Evolutionary conservation across 2,329 filamentous ascomycete genomes (phyloP).

Genomic region (Ophiocordyceps camponoti-rufipedis): DNA sequence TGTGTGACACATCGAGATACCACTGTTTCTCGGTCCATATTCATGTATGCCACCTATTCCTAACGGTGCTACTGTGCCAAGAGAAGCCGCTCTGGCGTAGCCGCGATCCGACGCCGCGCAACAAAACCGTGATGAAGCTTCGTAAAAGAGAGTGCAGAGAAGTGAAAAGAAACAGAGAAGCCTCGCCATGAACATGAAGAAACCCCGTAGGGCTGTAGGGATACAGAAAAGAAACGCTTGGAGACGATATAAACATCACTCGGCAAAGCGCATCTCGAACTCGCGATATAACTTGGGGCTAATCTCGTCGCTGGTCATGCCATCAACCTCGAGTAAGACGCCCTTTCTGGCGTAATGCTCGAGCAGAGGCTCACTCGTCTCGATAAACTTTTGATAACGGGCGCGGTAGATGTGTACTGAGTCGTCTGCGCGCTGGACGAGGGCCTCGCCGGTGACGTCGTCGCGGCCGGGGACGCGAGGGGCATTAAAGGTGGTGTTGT

Average conservation of each 20-base stretch:
- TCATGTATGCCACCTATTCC: background rate
- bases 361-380: conserved; percentile 68
- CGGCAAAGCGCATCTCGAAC: conserved; percentile 56
- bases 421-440: conserved; percentile 74
- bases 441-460: conserved; percentile 74
- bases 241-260: conserved; percentile 5
- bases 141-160: background rate
- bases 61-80: background rate
- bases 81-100: background rate
- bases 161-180: background rate
- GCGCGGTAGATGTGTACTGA: conserved; percentile 70
- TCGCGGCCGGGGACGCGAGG: conserved; percentile 67
- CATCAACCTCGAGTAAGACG: conserved; percentile 71
- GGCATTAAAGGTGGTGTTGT: conserved; percentile 86
- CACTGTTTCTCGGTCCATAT: too few species aligned
- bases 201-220: background rate
- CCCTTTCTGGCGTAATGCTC: conserved; percentile 78
- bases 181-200: background rate
- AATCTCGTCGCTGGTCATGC: conserved; percentile 87
- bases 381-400: conserved; percentile 66
- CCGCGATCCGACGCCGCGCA: background rate
- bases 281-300: conserved; percentile 73
- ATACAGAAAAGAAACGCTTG: background rate
- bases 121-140: background rate
- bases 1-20: too few species aligned